A percentile compares a stretch with the other conserved stretches of the same genome.
These are phyloP conservation scores for Pythium rhizo-oryzae DNA, from an alignment of 352 stramenopile species.

Conservation along the genomic window DNA sequence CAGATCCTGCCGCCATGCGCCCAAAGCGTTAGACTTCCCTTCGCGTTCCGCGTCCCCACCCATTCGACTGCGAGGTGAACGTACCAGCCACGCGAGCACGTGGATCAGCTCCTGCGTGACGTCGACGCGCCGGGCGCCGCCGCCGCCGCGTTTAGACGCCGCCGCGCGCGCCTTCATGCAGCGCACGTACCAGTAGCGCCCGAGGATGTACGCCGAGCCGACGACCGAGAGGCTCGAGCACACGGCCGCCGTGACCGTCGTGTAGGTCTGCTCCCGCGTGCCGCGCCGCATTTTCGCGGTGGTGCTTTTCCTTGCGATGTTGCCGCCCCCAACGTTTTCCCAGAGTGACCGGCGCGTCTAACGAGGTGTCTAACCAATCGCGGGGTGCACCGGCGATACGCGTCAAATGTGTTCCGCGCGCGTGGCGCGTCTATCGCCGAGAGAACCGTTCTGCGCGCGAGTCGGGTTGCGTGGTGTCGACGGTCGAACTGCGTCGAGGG, in stretches of 20 bases:
- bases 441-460: background rate
- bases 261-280: constrained; percentile 11
- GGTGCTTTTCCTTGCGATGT: background rate
- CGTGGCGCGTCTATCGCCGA: background rate
- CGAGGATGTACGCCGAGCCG: constrained; percentile 82
- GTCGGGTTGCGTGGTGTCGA: background rate
- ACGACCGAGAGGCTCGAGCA: constrained; percentile 61
- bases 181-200: constrained; percentile 77
- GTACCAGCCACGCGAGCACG: constrained; percentile 78
- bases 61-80: background rate
- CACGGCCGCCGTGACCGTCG: constrained; percentile 9
- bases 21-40: background rate
- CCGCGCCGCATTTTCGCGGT: background rate
- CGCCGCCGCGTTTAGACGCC: background rate
- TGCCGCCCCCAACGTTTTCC: background rate
- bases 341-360: constrained; percentile 14
- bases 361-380: background rate
- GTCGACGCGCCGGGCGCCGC: constrained; percentile 44
- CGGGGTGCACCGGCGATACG: too few species aligned
- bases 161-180: constrained; percentile 39
- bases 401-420: too few species aligned
- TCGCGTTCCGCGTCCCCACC: too few species aligned
- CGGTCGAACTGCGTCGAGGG: background rate
- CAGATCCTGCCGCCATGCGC: constrained; percentile 47
- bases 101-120: constrained; percentile 88